Conservation (phyloP, 202 grass and related monocot species). For the Carex arenaria region DNA sequence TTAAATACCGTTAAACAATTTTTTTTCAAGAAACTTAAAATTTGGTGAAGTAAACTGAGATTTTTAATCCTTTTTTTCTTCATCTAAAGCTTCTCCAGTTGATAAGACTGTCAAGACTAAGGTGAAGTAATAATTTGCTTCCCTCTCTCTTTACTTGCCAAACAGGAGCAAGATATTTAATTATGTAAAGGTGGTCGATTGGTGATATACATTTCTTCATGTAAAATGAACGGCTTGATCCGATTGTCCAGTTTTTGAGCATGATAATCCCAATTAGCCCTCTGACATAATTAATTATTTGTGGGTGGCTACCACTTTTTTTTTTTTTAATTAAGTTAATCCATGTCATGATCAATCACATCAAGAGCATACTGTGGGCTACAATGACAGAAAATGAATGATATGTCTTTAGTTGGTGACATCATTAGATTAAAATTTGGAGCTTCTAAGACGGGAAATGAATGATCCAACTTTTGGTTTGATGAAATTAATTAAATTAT, state of each 20-base stretch:
- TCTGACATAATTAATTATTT: neutral
- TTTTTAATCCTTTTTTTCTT: no score
- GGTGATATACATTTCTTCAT: neutral
- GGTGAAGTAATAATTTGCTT: no score
- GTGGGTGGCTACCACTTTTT: neutral
- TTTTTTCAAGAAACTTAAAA: no score
- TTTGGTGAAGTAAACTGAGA: no score
- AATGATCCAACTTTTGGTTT: neutral
- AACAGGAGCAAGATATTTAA: no score
- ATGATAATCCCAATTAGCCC: neutral
- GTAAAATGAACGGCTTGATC: neutral
- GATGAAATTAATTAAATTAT: neutral
- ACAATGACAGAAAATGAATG: neutral
- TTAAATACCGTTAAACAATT: no score
- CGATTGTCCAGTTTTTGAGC: neutral
- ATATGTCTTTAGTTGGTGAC: neutral
- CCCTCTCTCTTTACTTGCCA: no score
- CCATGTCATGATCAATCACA: neutral
- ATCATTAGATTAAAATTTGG: neutral
- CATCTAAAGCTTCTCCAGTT: no score
- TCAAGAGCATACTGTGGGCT: neutral
- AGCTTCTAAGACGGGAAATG: neutral
- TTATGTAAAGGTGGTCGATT: neutral
- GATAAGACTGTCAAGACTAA: no score
- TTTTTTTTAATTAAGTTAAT: neutral